Base-by-base conservation (phyloP, 768 basidiomycete genomes). In the Astraeus odoratus region DNA sequence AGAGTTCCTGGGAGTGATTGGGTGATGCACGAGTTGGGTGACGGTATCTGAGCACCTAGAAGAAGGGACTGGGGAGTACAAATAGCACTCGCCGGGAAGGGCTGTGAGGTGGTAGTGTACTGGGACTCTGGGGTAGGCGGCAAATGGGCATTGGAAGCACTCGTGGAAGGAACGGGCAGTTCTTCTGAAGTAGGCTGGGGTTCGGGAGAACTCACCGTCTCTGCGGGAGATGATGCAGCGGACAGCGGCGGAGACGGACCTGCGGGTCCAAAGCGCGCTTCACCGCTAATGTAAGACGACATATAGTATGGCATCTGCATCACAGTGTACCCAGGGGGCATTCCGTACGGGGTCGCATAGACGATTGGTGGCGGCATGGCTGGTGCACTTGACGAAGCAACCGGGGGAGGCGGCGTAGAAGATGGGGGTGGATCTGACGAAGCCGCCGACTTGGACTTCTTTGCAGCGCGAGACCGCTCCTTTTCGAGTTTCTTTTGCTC, bases 211-310 rank as follows among this genome's bases (percentile, higher is more conserved):
- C 47, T 40, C 16, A 56, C 53, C n/a, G 58, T 51, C 2, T 62
- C 61, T 8, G 48, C 55, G 10, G 77, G 76, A 2, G 79, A 76
- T 7, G 72, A 61, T 5, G 74, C 73, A 13, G 70, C 69, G 0
- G 79, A 78, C 26, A 76, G 46, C 0, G 77, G 76, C 2, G 78
- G 77, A 0, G 76, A 73, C n/a, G 77, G 74, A 0, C 73, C 74
- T 9, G 52, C 57, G n/a, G 66, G 51, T 23, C 67, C 66, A 46
- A 50, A 53, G n/a, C 29, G 43, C 36, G 43, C 43, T 39, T 68
- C 68, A 3, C 46, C 51, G 2, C 41, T 44, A 55, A 39, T 23
- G 10, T 25, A 60, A n/a, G 34, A 66, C 50, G 25, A 48, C 59
- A 51, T 42, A 49, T 49, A 51, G 34, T 50, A 48, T 31, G 47